Base-by-base conservation (phyloP, 2,329 filamentous ascomycete species). In the Fusarium tupiense region DNA sequence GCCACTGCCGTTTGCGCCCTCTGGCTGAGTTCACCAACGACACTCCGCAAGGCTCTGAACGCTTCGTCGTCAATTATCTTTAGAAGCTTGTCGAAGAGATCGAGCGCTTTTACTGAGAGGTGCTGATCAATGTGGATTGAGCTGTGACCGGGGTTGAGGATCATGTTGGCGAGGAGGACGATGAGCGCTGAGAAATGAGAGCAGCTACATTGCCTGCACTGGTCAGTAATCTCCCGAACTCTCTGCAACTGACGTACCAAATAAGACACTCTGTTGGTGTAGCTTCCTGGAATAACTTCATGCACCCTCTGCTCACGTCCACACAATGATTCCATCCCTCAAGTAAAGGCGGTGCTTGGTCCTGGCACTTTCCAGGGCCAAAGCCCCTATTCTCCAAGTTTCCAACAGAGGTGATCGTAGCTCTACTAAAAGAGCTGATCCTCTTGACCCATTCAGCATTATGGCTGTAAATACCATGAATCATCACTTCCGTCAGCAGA, bases 401-500 rank as follows among this genome's bases (percentile, higher is more conserved):
- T 8, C 72, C 61, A 6, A 84, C 76, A 5, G 77, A n/a, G 3
- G 43, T 46, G 41, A 69, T 52, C 8, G 43, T 73, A 4, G 71
- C 70, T 12, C 64, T 74, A 1, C 79, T 79, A 14, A 80, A 77
- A 6, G 76, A 75, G 24, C 78, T 79, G 3, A 85, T 77, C 6
- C 71, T 69, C 58, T 79, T 78, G 10, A 85, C 69, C 83, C 84
- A 85, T 3, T 83, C 80, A 0, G 81, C 79, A 9, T 82, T 77
- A 14, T 79, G 67, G n/a, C 81, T 83, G 35, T 83, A 85, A 5
- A 85, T 77, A 4, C 84, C 83, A 35, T 85, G 83, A 1, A 80
- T 78, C 74, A 80, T 82, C 16, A 82, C 77, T n/a, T 82, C 76
- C 2, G 80, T 82, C 40, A 82, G 59, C 3, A 85, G 58, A 40